Conservation (phyloP, 441 rosid genomes). For the Kokia cookei region DNA sequence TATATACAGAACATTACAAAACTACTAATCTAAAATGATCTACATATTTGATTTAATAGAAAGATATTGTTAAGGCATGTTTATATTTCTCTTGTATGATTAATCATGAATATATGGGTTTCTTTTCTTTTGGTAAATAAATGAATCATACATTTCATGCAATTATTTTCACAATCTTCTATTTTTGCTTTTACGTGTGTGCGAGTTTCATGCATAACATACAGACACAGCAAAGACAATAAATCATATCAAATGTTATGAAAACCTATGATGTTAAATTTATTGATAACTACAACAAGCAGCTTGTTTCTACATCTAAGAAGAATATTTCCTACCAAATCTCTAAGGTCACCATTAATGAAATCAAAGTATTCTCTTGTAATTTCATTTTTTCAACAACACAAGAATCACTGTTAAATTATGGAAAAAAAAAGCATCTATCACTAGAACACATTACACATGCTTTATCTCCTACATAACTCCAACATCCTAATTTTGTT, state of each 20-base stretch:
- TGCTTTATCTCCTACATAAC: not conserved
- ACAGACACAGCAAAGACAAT: not conserved
- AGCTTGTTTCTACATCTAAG: not conserved
- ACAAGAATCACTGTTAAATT: not conserved
- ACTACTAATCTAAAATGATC: too few relatives aligned
- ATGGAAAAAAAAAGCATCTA: not conserved
- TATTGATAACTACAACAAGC: not conserved
- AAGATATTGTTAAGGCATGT: too few relatives aligned
- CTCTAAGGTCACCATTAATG: not conserved
- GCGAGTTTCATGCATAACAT: not conserved
- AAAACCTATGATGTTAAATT: not conserved
- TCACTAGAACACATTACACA: not conserved
- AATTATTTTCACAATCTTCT: too few relatives aligned
- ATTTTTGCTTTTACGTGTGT: too few relatives aligned
- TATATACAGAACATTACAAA: too few relatives aligned
- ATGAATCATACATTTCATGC: too few relatives aligned
- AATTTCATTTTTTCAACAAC: not conserved
- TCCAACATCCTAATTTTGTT: not conserved
- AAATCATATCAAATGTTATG: not conserved
- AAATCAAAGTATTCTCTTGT: not conserved
- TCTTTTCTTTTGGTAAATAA: too few relatives aligned
- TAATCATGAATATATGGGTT: too few relatives aligned
- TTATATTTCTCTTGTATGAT: too few relatives aligned
- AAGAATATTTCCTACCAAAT: not conserved
- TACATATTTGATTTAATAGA: too few relatives aligned